These are phyloP conservation scores for Viridothelium virens DNA, from an alignment of 495 filamentous ascomycete species.

Conservation along the genomic window DNA sequence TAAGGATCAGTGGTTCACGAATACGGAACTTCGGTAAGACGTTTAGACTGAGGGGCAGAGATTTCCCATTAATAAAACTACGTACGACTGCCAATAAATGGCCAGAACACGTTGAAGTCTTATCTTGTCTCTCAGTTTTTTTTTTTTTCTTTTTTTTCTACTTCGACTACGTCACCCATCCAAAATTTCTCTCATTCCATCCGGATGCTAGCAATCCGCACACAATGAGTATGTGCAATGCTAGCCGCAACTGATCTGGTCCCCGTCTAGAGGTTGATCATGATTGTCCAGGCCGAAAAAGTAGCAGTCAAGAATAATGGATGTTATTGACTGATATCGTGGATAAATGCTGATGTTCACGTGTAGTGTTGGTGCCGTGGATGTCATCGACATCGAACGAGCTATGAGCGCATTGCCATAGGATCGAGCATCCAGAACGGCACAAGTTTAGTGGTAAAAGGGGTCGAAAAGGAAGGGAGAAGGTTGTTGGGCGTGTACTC, in stretches of 20 bases:
- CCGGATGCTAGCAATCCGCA: not conserved
- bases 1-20: not conserved
- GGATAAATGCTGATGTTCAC: too few species aligned
- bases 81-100: conserved; percentile 7
- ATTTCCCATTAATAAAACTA: conserved; percentile 11
- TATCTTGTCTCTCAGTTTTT: conserved; percentile 6
- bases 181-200: not conserved
- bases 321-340: not conserved
- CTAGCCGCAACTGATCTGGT: not conserved
- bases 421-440: not conserved
- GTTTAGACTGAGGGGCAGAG: not conserved
- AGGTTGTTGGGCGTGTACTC: not conserved
- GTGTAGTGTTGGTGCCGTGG: not conserved
- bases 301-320: not conserved
- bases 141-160: conserved; percentile 3
- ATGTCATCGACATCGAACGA: conserved; percentile 1
- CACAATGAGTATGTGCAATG: not conserved
- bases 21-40: not conserved
- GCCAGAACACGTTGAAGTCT: not conserved
- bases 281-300: not conserved
- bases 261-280: not conserved
- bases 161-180: not conserved
- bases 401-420: conserved; percentile 11
- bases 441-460: not conserved
- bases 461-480: not conserved